Percentiles rank a stretch among this genome's conserved stretches.
Conservation (phyloP, 352 stramenopile species). For the Pythium angustatum region DNA sequence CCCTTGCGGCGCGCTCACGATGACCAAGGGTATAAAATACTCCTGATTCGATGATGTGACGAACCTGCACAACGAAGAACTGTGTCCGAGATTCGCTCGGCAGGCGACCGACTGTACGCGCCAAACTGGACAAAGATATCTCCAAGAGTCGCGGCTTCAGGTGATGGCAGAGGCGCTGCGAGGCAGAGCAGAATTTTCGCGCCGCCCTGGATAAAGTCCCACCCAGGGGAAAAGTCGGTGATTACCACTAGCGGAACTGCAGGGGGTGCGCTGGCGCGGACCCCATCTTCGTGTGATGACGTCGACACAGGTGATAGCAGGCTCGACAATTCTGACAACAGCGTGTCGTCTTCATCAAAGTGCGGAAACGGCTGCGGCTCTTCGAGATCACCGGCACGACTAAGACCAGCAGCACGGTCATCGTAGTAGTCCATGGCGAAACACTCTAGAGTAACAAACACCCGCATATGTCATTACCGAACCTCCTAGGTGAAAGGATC, state of each 20-base stretch:
- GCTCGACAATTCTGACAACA: constrained; percentile 28
- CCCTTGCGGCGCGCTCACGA: background rate
- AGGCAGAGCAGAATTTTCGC: constrained; percentile 86
- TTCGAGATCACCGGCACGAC: background rate
- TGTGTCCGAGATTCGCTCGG: constrained; percentile 68
- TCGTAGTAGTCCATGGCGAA: constrained; percentile 51
- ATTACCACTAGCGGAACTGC: constrained; percentile 41
- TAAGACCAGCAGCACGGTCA: background rate
- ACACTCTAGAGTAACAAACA: constrained; percentile 40
- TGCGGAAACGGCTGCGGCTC: constrained; percentile 1
- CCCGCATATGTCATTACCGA: constrained; percentile 14
- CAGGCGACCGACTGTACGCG: constrained; percentile 33
- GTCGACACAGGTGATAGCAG: constrained; percentile 10
- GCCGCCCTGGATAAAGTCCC: constrained; percentile 73
- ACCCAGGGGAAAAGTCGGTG: constrained; percentile 83
- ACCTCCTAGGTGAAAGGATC: background rate
- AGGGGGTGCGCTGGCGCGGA: background rate
- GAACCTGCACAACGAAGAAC: constrained; percentile 77
- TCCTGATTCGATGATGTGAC: constrained; percentile 26
- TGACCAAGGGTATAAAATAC: background rate
- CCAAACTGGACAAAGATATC: constrained; percentile 79
- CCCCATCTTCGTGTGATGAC: background rate
- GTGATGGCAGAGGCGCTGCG: constrained; percentile 39
- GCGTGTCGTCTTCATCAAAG: constrained; percentile 35
- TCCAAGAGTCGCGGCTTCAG: constrained; percentile 11